Percentiles rank a stretch among this genome's conserved stretches.
Conservation (phyloP, 192 early-diverging fungal species). For the Phycomyces nitens region DNA sequence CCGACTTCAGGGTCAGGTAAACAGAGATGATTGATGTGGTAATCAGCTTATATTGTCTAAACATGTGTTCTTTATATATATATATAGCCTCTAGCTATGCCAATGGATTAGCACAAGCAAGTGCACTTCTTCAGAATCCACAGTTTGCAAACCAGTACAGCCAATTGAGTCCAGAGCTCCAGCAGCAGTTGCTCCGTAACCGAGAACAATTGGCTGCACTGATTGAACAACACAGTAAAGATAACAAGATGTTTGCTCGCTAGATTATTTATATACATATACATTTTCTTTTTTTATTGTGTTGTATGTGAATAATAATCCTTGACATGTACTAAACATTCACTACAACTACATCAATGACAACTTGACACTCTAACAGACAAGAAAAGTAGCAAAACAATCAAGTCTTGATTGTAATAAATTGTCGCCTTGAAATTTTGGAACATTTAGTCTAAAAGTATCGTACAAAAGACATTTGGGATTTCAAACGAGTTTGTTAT, state of each 20-base stretch:
- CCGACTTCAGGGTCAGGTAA: neutral
- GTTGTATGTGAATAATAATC: too few relatives aligned
- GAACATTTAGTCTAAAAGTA: too few relatives aligned
- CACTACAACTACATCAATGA: too few relatives aligned
- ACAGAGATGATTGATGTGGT: too few relatives aligned
- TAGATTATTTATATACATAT: neutral
- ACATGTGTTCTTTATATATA: neutral
- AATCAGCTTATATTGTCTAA: too few relatives aligned
- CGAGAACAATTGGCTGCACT: constrained; percentile 26
- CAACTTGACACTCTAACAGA: too few relatives aligned
- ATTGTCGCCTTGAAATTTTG: too few relatives aligned
- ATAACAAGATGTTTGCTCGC: constrained; percentile 10
- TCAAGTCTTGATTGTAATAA: too few relatives aligned
- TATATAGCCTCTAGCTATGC: constrained; percentile 5
- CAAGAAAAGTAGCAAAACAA: too few relatives aligned
- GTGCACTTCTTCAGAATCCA: constrained; percentile 23
- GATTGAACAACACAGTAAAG: constrained; percentile 28
- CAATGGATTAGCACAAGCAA: constrained; percentile 28
- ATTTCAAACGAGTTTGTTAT: too few relatives aligned
- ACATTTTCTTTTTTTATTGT: neutral
- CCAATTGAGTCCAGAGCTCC: constrained; percentile 29
- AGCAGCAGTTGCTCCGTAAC: constrained; percentile 28
- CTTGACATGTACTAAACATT: too few relatives aligned
- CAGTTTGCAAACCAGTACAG: constrained; percentile 29
- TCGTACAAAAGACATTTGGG: too few relatives aligned